A percentile compares a stretch with the other conserved stretches of the same genome.
These are phyloP conservation scores for Dactylorhiza incarnata DNA, from an alignment of 106 monocot species.

Conservation along the genomic window DNA sequence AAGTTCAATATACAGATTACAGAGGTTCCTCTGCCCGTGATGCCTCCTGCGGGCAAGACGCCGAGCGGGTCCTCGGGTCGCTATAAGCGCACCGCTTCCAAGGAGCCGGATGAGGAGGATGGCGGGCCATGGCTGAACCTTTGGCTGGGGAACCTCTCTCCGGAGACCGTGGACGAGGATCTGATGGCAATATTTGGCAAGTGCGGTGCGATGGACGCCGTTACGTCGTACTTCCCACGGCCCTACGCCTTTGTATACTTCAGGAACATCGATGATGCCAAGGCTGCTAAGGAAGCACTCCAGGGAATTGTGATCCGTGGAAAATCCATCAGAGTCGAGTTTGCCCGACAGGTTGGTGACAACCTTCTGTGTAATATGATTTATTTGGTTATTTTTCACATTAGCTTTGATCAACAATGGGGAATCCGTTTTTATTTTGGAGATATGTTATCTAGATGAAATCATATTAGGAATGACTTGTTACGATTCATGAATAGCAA, in stretches of 20 bases:
- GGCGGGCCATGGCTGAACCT: slow-evolving; percentile 39
- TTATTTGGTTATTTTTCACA: not conserved
- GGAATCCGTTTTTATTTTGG: not conserved
- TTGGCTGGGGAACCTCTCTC: slow-evolving; percentile 68
- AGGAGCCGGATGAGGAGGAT: slow-evolving; percentile 12
- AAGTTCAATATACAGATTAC: not conserved
- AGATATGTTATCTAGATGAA: not conserved
- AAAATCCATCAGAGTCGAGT: slow-evolving; percentile 45
- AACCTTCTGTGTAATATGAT: not conserved
- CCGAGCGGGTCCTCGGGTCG: not conserved
- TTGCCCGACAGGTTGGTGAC: slow-evolving; percentile 44
- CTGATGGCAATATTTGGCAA: slow-evolving; percentile 47
- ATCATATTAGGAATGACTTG: not conserved
- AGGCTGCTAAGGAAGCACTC: slow-evolving; percentile 47
- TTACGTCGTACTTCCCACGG: slow-evolving; percentile 36
- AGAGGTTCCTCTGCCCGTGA: not conserved
- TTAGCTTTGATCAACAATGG: not conserved
- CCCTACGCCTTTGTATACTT: slow-evolving; percentile 82
- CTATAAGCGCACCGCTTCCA: slow-evolving; percentile 11
- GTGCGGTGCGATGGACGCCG: slow-evolving; percentile 60
- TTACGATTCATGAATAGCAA: not conserved
- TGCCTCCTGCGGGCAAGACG: slow-evolving; percentile 6
- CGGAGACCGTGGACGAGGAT: slow-evolving; percentile 48
- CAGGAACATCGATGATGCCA: slow-evolving; percentile 40
- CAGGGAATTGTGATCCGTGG: slow-evolving; percentile 44